Conservation (phyloP, 371 early-diverging fungal species). For the Dinochytrium kinnereticum region DNA sequence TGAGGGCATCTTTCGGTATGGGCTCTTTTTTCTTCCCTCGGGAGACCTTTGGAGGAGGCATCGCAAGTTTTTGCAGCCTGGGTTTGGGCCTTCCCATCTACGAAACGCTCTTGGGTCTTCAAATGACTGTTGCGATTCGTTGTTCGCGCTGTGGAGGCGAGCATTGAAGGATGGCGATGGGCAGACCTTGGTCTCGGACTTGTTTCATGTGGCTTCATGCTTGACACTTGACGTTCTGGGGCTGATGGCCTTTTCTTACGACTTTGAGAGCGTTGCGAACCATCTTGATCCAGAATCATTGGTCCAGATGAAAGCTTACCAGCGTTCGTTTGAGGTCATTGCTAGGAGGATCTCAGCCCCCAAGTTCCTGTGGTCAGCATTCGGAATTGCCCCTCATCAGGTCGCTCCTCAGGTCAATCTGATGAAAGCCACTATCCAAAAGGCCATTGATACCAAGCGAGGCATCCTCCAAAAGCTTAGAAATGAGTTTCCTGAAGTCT, state of each 20-base stretch:
- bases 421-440: neutral
- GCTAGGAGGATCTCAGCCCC: neutral
- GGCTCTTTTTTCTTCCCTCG: constrained; percentile 41
- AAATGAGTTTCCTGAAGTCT: neutral
- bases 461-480: neutral
- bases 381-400: constrained; percentile 3
- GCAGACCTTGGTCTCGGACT: neutral
- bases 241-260: constrained; percentile 9
- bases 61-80: constrained; percentile 52
- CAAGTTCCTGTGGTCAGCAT: neutral
- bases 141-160: constrained; percentile 10
- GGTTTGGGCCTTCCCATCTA: constrained; percentile 46
- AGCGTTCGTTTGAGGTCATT: neutral
- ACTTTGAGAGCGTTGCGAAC: neutral
- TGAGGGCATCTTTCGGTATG: constrained; percentile 23
- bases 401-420: neutral
- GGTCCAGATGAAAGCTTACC: constrained; percentile 1
- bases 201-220: neutral
- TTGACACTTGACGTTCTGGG: constrained; percentile 7
- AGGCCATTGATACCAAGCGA: neutral
- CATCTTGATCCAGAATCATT: neutral
- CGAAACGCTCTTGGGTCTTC: constrained; percentile 20
- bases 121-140: neutral
- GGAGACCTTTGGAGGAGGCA: constrained; percentile 48
- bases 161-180: neutral